Evolutionary conservation across 345 rosid genomes (phyloP), one percentile per base, ranked within the genome.

Genomic region (Draba incana): DNA sequence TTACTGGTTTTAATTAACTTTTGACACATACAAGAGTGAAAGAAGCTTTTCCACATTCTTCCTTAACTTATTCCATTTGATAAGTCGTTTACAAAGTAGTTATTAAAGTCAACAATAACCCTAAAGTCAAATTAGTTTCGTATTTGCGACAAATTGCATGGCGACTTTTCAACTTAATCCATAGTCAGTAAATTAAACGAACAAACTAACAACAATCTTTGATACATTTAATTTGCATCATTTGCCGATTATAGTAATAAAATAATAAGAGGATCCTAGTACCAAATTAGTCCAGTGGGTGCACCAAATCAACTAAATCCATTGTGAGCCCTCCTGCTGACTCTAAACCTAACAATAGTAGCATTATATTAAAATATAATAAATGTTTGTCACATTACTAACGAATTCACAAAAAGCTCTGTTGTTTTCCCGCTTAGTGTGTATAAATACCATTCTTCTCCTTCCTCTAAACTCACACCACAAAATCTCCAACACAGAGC

Each of bases 301-400:
- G 70, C 28, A 75, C 78, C 78, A 57, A 69, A 62, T 75, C 78
- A 75, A 75, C 78, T 75, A 55, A 68, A 59, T 27, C 45, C 33
- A 33, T 45, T 67, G 68, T 53, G 56, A 49, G 35, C 41, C n/a
- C n/a, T n/a, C n/a, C n/a, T n/a, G n/a, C n/a, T n/a, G n/a, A n/a
- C n/a, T n/a, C n/a, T n/a, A n/a, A n/a, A n/a, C n/a, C n/a, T n/a
- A n/a, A n/a, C n/a, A n/a, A n/a, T n/a, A n/a, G n/a, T 74, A 45
- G 51, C 45, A 38, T 11, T 60, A 54, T 15, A 53, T 16, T 60
- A 25, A 10, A 59, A 74, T 67, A 60, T 46, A 37, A 45, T 68
- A 35, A 13, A 39, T 8, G 6, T 74, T 45, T n/a, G 45, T 61
- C 52, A 16, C 55, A 38, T 2, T 41, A 24, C 69, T 66, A 74